Conservation (phyloP, 1,284 basidiomycete genomes). For the Ustilago nuda region DNA sequence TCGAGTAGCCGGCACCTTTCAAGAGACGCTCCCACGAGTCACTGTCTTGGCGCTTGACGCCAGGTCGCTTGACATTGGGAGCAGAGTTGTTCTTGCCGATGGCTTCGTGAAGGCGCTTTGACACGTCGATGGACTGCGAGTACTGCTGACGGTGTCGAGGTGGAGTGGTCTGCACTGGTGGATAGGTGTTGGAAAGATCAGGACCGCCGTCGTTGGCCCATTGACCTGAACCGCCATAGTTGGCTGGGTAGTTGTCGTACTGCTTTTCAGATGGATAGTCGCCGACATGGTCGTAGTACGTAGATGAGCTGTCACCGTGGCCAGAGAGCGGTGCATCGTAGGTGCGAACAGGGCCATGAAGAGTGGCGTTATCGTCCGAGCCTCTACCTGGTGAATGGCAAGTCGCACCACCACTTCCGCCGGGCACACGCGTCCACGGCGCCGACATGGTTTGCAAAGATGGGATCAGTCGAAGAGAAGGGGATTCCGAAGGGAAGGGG, state of each 20-base stretch:
- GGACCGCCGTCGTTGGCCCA: constrained; percentile 34
- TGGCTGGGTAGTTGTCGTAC: constrained; percentile 30
- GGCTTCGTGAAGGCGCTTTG: constrained; percentile 15
- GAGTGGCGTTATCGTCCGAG: constrained; percentile 36
- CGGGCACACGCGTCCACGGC: constrained; percentile 46
- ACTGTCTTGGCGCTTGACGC: constrained; percentile 41
- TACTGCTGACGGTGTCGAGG: constrained; percentile 17
- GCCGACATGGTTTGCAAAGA: constrained; percentile 32
- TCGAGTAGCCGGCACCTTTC: constrained; percentile 48
- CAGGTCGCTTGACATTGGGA: constrained; percentile 25
- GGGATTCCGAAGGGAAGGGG: background rate
- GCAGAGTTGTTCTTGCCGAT: constrained; percentile 15
- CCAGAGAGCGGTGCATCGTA: constrained; percentile 41
- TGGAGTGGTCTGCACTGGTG: constrained; percentile 10
- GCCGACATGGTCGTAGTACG: constrained; percentile 35
- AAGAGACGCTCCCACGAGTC: constrained; percentile 53
- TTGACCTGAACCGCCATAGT: constrained; percentile 36
- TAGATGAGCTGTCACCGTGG: constrained; percentile 23
- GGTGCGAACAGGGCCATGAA: constrained; percentile 23
- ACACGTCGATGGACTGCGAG: constrained; percentile 35
- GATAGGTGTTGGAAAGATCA: constrained; percentile 34
- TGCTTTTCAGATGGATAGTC: constrained; percentile 44
- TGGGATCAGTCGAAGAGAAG: background rate
- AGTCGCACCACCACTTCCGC: constrained; percentile 10
- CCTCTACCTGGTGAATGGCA: constrained; percentile 1